Evolutionary conservation across 2,329 filamentous ascomycete species (phyloP).

Genomic region (Botrytis byssoidea): DNA sequence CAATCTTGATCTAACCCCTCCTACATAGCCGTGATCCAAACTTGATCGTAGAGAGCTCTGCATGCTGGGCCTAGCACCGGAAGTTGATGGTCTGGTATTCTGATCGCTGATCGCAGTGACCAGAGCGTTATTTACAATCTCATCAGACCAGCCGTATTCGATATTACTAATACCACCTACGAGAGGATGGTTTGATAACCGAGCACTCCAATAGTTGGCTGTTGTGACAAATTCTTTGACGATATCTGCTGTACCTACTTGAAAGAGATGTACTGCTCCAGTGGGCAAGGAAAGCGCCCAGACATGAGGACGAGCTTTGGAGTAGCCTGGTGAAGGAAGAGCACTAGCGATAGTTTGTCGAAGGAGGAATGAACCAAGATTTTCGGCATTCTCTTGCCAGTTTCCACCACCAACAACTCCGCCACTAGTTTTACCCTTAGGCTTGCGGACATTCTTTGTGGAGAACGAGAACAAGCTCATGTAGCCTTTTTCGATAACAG

Average conservation of each 20-base stretch:
- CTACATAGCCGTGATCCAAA: slow-evolving; percentile 46
- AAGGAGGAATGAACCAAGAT: slow-evolving; percentile 80
- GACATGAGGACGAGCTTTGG: slow-evolving; percentile 83
- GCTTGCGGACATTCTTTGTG: slow-evolving; percentile 72
- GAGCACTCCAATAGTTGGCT: slow-evolving; percentile 96
- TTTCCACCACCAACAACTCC: slow-evolving; percentile 89
- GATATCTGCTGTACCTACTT: slow-evolving; percentile 92
- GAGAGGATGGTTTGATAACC: slow-evolving; percentile 89
- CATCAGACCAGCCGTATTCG: slow-evolving; percentile 94
- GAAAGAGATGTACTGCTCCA: slow-evolving; percentile 96
- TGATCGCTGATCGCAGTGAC: slow-evolving; percentile 54
- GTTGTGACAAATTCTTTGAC: slow-evolving; percentile 91
- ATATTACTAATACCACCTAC: slow-evolving; percentile 93
- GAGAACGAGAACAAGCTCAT: slow-evolving; percentile 94
- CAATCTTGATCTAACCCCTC: slow-evolving; percentile 53
- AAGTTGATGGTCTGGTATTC: slow-evolving; percentile 34
- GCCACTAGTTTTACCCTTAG: slow-evolving; percentile 51
- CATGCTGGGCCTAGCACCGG: slow-evolving; percentile 42
- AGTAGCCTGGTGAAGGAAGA: slow-evolving; percentile 88
- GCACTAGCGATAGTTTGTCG: slow-evolving; percentile 89
- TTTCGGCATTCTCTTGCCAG: slow-evolving; percentile 96
- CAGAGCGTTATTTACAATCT: slow-evolving; percentile 58
- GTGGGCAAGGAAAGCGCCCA: slow-evolving; percentile 91
- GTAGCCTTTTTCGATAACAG: slow-evolving; percentile 91
- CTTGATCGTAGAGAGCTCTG: slow-evolving; percentile 62